Percentiles rank a stretch among this genome's conserved stretches.
Evolutionary conservation across 345 rosid species (phyloP).

Genomic region (Eucalyptus erythrocorys): DNA sequence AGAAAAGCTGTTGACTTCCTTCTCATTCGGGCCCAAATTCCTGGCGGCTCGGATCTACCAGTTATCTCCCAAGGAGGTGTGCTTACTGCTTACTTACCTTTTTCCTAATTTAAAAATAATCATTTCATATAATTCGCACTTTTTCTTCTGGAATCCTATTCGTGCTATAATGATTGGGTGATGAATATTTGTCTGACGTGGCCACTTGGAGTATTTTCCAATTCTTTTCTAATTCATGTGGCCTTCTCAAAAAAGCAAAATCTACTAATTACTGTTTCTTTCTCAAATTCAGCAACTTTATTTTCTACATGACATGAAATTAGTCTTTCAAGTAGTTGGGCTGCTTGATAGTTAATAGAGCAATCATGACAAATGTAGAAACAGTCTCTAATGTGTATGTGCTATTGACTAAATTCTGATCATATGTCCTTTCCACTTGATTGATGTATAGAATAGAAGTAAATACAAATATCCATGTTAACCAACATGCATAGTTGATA

Average conservation of each 20-base stretch:
- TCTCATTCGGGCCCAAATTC: slow-evolving; percentile 17
- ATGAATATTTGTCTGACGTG: not conserved
- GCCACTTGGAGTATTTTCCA: not conserved
- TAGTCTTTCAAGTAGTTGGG: not conserved
- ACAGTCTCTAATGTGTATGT: not conserved
- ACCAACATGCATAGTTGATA: not conserved
- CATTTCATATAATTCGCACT: not conserved
- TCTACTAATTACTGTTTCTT: not conserved
- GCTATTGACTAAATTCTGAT: not conserved
- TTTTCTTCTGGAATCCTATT: not conserved
- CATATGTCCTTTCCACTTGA: rapidly evolving
- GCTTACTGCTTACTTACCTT: not conserved
- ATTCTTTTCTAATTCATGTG: not conserved
- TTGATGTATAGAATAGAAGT: not conserved
- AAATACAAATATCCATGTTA: not conserved
- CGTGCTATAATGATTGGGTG: not conserved
- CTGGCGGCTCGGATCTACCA: slow-evolving; percentile 12
- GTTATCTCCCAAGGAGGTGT: slow-evolving; percentile 10
- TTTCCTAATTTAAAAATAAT: not conserved
- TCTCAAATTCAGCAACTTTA: not conserved
- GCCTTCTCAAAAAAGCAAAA: not conserved
- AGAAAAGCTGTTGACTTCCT: not conserved
- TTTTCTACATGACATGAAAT: not conserved
- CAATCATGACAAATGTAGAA: not conserved
- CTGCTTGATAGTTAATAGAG: not conserved